Evolutionary conservation across 768 basidiomycete species (phyloP).

Genomic region (Imleria badia): DNA sequence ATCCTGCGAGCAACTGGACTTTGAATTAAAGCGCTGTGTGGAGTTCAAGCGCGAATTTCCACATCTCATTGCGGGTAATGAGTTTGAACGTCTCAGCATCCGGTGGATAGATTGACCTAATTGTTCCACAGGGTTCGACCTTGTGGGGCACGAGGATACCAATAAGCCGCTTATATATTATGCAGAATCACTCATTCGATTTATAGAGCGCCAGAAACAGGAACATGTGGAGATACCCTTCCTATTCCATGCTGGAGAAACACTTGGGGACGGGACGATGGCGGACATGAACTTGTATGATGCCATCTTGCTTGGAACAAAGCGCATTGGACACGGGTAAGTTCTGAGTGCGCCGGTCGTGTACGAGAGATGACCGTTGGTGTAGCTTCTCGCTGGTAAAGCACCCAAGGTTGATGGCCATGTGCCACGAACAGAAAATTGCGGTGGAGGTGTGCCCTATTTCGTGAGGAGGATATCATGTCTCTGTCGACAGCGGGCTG

Average conservation of each 20-base stretch:
- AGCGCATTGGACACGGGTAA: slow-evolving; percentile 50
- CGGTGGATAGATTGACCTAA: background rate
- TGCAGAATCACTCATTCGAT: slow-evolving; percentile 37
- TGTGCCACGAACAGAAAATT: slow-evolving; percentile 41
- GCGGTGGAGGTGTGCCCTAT: slow-evolving; percentile 50
- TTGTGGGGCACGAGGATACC: slow-evolving; percentile 60
- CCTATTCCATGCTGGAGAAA: slow-evolving; percentile 51
- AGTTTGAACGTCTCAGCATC: background rate
- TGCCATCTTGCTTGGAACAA: slow-evolving; percentile 49
- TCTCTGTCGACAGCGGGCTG: background rate
- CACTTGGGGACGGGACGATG: slow-evolving; percentile 43
- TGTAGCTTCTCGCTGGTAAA: slow-evolving; percentile 47
- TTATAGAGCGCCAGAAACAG: slow-evolving; percentile 35
- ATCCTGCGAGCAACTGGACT: slow-evolving; percentile 39
- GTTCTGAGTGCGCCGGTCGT: slow-evolving; percentile 1
- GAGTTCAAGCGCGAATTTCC: slow-evolving; percentile 46
- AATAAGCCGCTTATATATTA: slow-evolving; percentile 36
- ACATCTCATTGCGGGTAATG: slow-evolving; percentile 42
- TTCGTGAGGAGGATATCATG: slow-evolving; percentile 33
- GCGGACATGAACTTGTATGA: slow-evolving; percentile 50
- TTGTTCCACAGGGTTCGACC: slow-evolving; percentile 41
- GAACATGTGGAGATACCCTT: slow-evolving; percentile 38
- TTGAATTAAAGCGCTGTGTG: slow-evolving; percentile 44
- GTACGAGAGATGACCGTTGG: background rate
- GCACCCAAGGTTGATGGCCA: slow-evolving; percentile 45